Evolutionary conservation across 352 stramenopile species (phyloP).

Genomic region (Phytopythium aichiense): DNA sequence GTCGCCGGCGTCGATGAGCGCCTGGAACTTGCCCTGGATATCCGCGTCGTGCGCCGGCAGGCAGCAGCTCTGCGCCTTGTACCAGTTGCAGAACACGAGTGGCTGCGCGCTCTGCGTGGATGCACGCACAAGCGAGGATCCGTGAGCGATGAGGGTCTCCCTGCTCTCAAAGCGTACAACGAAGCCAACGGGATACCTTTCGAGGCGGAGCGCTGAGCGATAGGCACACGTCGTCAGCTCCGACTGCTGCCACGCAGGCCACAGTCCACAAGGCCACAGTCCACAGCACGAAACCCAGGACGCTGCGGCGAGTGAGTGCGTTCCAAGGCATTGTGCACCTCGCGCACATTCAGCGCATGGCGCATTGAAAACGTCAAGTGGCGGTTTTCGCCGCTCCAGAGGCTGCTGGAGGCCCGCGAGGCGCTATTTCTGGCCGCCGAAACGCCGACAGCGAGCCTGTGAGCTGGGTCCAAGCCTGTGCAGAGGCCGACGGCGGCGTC

Average conservation of each 20-base stretch:
- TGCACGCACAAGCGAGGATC: neutral
- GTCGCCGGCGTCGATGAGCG: constrained; percentile 55
- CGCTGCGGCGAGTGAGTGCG: neutral
- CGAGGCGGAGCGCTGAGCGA: constrained; percentile 21
- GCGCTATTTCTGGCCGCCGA: neutral
- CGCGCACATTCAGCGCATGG: neutral
- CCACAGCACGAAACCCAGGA: neutral
- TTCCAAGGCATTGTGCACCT: neutral
- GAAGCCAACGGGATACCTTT: constrained; percentile 8
- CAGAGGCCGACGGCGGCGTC: no score
- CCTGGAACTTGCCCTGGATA: constrained; percentile 51
- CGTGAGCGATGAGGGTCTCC: neutral
- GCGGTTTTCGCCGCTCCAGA: neutral
- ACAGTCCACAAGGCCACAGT: neutral
- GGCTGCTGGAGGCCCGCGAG: neutral
- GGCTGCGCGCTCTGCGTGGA: constrained; percentile 43
- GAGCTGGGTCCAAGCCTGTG: neutral
- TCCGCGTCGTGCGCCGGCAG: constrained; percentile 62
- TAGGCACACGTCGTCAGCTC: constrained; percentile 13
- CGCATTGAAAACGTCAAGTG: neutral
- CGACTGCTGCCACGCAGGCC: no score
- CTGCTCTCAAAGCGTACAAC: neutral
- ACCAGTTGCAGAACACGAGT: constrained; percentile 79
- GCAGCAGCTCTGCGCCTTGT: constrained; percentile 55
- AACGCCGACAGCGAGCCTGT: neutral